These are phyloP conservation scores for Apiospora hydei DNA, from an alignment of 2,329 filamentous ascomycete species.

Conservation along the genomic window DNA sequence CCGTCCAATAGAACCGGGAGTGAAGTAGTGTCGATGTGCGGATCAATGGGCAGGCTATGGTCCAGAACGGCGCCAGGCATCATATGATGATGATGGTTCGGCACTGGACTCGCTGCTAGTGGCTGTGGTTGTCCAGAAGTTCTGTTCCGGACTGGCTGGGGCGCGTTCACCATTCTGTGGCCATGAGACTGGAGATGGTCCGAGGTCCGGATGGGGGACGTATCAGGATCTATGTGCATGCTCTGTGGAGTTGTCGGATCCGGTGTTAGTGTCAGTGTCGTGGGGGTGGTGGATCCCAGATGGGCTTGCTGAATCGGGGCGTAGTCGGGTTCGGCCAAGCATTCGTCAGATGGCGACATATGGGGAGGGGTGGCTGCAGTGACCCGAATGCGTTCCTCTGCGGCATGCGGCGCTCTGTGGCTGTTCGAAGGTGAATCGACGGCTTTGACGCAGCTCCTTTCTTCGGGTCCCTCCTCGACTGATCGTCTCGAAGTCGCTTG, in stretches of 20 bases:
- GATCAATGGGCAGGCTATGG: conserved; percentile 46
- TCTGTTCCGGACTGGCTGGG: not conserved
- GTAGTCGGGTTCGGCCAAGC: not conserved
- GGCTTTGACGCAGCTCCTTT: not conserved
- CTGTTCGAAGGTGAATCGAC: not conserved
- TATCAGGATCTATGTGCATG: conserved; percentile 7
- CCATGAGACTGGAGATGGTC: not conserved
- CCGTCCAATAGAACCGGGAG: conserved; percentile 60
- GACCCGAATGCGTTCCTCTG: not conserved
- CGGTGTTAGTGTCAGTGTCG: not conserved
- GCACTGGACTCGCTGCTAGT: not conserved
- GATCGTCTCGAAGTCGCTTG: conserved; percentile 77
- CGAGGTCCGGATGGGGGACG: not conserved
- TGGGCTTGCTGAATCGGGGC: not conserved
- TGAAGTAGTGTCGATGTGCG: conserved; percentile 65
- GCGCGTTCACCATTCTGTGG: not conserved
- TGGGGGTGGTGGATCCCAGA: not conserved
- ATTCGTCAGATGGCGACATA: not conserved
- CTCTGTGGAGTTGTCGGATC: not conserved
- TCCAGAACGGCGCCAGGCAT: not conserved
- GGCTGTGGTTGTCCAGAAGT: not conserved
- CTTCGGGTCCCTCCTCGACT: conserved; percentile 59
- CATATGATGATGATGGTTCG: not conserved
- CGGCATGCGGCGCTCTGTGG: not conserved
- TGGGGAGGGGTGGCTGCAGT: not conserved